These are phyloP conservation scores for Lactuca sativa DNA, from an alignment of 129 eudicot species.

Conservation along the genomic window DNA sequence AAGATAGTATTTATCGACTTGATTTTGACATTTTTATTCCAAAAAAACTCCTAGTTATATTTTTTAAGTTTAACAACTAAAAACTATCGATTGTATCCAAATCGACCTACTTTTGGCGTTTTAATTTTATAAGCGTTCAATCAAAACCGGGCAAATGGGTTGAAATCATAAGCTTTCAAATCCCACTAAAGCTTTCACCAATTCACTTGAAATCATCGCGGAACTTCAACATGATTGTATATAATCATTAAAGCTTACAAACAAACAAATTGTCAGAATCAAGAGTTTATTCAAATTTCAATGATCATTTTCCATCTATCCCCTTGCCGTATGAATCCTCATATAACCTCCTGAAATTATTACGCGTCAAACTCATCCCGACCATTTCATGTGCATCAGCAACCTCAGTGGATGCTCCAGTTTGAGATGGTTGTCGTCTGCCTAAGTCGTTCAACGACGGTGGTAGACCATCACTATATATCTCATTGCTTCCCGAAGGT, in stretches of 20 bases:
- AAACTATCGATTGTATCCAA: no score
- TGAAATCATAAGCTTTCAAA: no score
- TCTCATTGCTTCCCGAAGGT: neutral
- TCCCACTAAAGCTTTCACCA: no score
- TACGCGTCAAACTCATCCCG: constrained; percentile 14
- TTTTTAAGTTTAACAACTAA: no score
- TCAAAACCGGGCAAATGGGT: no score
- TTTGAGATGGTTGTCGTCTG: constrained; percentile 3
- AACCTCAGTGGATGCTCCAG: neutral
- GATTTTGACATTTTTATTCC: no score
- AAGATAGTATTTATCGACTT: no score
- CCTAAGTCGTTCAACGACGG: constrained; percentile 3
- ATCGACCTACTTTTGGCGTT: no score
- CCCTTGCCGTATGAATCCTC: neutral
- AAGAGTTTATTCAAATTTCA: neutral
- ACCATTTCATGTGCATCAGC: neutral
- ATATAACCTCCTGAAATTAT: neutral
- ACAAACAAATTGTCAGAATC: neutral
- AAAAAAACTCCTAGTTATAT: no score
- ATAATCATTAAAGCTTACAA: neutral
- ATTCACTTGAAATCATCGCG: no score
- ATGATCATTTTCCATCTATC: neutral
- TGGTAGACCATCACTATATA: neutral
- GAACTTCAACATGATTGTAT: neutral
- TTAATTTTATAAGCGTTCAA: no score